phyloP scores from a whole-genome alignment of 2,329 filamentous ascomycete species.

The Botryotinia calthae region DNA sequence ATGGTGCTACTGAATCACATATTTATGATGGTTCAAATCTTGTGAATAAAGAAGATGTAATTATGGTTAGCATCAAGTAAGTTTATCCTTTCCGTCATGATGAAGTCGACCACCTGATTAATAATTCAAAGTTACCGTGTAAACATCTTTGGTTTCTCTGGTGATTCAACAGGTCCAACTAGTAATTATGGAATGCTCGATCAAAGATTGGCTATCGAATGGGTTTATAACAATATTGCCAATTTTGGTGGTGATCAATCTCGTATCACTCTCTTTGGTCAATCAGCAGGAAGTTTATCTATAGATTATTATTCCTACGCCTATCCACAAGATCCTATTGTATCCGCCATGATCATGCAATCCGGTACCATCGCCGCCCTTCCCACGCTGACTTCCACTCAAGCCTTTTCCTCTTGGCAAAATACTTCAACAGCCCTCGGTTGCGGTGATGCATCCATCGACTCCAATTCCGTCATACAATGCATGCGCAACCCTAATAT shows the following conservation, averaged over 20 bases:
- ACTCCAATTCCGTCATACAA: constrained; percentile 26
- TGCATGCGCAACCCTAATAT: constrained; percentile 34
- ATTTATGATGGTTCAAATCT: constrained; percentile 46
- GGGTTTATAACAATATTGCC: constrained; percentile 56
- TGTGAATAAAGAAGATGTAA: constrained; percentile 44
- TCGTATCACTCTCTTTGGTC: constrained; percentile 43
- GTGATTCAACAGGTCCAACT: constrained; percentile 47
- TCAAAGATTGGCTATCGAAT: constrained; percentile 56
- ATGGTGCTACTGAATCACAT: constrained; percentile 42
- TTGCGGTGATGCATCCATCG: constrained; percentile 33
- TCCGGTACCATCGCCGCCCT: constrained; percentile 32
- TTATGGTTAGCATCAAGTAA: constrained; percentile 47
- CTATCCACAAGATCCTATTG: constrained; percentile 24
- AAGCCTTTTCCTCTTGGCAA: constrained; percentile 29
- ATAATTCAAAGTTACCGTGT: constrained; percentile 53
- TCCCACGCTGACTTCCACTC: constrained; percentile 27
- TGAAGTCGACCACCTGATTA: neutral
- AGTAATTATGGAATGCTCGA: constrained; percentile 54
- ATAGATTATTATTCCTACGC: constrained; percentile 26
- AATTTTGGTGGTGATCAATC: constrained; percentile 44
- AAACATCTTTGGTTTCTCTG: constrained; percentile 62
- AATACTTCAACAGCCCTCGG: constrained; percentile 30
- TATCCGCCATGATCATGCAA: constrained; percentile 28
- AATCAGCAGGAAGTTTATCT: constrained; percentile 40
- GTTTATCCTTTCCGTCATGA: constrained; percentile 33